Evolutionary conservation across 139 green algal genomes (phyloP).

Genomic region (Ettlia oleoabundans): DNA sequence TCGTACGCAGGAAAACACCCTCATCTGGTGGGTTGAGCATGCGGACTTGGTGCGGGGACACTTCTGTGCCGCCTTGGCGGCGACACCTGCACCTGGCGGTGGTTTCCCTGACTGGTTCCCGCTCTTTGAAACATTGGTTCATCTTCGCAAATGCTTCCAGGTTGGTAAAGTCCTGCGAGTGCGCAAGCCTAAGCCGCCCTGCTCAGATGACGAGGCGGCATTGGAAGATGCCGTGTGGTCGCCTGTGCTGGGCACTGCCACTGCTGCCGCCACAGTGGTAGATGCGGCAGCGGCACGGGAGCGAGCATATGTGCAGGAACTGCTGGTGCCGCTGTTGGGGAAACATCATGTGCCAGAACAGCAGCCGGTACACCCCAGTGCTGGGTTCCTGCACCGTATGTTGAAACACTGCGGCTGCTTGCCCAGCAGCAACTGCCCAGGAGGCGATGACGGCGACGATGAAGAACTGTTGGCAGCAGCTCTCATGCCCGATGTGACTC

Average conservation of each 20-base stretch:
- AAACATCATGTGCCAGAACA: background rate
- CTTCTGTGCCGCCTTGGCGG: no score
- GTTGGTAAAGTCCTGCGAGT: constrained; percentile 38
- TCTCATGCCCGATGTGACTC: constrained; percentile 45
- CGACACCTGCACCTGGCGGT: background rate
- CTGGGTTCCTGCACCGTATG: background rate
- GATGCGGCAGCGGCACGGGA: background rate
- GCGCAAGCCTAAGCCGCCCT: constrained; percentile 16
- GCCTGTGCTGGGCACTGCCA: background rate
- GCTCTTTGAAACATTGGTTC: no score
- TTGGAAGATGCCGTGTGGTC: constrained; percentile 40
- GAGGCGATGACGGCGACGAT: background rate
- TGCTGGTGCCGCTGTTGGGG: constrained; percentile 25
- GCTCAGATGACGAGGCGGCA: background rate
- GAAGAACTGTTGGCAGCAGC: background rate
- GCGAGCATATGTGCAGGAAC: constrained; percentile 2
- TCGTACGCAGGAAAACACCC: constrained; percentile 10
- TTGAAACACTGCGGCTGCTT: background rate
- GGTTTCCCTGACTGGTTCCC: no score
- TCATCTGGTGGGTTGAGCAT: constrained; percentile 40
- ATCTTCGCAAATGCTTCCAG: background rate
- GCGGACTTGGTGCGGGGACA: no score
- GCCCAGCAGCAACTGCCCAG: background rate
- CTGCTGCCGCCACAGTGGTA: background rate
- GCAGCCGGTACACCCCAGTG: background rate